Evolutionary conservation across 208 protist species (phyloP).

Genomic region (Leishmania tarentolae): DNA sequence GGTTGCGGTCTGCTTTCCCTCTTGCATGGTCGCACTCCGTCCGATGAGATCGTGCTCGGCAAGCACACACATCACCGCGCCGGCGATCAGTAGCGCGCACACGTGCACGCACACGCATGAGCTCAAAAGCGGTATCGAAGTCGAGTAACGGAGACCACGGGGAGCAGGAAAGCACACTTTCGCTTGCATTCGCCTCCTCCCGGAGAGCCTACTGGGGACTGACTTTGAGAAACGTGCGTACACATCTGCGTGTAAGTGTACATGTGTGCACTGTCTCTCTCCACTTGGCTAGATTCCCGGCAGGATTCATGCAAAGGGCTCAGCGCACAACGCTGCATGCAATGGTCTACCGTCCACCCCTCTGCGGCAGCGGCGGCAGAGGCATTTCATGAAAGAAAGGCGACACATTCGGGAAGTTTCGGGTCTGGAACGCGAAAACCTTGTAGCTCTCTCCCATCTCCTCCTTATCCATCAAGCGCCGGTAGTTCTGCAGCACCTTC

Average conservation of each 20-base stretch:
- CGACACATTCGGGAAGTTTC: conserved; percentile 85
- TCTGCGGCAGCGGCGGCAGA: conserved; percentile 52
- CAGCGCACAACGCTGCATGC: not conserved
- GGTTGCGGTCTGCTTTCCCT: too few species aligned
- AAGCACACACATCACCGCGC: too few species aligned
- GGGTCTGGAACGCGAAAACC: conserved; percentile 86
- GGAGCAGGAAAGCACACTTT: too few species aligned
- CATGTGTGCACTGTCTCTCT: not conserved
- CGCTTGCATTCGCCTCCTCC: too few species aligned
- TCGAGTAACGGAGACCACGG: too few species aligned
- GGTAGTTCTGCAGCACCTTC: conserved; percentile 89
- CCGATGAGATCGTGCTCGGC: too few species aligned
- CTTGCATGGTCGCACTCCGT: too few species aligned
- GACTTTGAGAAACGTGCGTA: too few species aligned
- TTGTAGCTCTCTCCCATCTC: conserved; percentile 93
- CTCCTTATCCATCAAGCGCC: conserved; percentile 77
- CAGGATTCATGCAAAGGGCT: not conserved
- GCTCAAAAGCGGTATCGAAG: too few species aligned
- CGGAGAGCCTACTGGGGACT: too few species aligned
- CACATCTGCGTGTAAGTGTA: too few species aligned
- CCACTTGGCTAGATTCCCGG: not conserved
- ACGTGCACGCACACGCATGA: not conserved
- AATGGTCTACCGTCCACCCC: conserved; percentile 6
- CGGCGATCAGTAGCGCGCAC: not conserved
- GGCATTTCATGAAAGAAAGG: conserved; percentile 84